phyloP scores from a whole-genome alignment of 345 rosid species.

The Toxicodendron radicans region DNA sequence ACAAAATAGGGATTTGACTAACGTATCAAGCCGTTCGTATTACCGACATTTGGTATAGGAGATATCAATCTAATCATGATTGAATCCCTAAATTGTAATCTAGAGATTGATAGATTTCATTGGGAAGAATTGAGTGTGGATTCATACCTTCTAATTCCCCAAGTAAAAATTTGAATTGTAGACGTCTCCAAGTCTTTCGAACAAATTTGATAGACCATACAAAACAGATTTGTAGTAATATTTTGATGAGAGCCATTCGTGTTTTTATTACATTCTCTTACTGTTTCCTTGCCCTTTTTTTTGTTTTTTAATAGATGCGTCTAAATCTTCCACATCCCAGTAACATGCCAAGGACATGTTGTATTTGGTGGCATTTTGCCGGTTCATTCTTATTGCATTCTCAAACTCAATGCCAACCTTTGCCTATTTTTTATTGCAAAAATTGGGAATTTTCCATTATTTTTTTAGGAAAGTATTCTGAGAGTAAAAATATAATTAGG shows the following conservation, averaged over 20 bases:
- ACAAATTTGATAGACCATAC: background rate
- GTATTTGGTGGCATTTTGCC: no score
- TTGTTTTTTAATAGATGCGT: background rate
- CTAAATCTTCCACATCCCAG: background rate
- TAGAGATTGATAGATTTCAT: background rate
- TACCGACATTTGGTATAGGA: no score
- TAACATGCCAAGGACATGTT: background rate
- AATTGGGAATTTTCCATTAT: no score
- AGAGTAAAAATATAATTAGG: no score
- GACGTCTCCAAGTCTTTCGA: background rate
- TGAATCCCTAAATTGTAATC: no score
- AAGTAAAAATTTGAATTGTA: background rate
- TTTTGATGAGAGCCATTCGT: background rate
- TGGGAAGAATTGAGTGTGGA: background rate
- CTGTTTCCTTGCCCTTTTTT: background rate
- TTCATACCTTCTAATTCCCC: slow-evolving; percentile 2
- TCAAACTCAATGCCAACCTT: background rate
- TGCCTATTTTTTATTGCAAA: no score
- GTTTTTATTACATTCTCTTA: no score
- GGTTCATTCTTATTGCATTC: background rate
- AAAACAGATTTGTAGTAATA: background rate
- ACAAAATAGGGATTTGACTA: no score
- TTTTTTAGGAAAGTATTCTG: no score
- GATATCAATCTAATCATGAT: no score
- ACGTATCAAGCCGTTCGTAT: no score